Evolutionary conservation across 164 flowering plant genomes (phyloP).

Genomic region (Kalanchoe fedtschenkoi): DNA sequence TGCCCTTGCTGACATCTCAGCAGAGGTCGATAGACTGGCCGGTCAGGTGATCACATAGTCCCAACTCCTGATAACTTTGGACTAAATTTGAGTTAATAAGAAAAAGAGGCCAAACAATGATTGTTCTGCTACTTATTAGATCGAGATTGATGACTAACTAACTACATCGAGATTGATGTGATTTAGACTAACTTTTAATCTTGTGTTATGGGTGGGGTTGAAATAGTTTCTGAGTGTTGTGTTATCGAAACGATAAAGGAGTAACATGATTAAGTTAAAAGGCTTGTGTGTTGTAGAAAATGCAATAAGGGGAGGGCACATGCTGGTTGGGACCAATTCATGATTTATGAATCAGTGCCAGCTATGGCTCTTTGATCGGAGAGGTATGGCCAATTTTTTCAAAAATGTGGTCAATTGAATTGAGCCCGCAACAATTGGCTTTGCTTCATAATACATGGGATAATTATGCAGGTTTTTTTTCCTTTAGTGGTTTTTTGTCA

Average conservation of each 20-base stretch:
- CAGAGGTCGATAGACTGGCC: slow-evolving; percentile 75
- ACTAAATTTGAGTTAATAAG: neutral
- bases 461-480: neutral
- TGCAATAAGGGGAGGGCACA: neutral
- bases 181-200: neutral
- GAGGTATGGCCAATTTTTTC: neutral
- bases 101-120: neutral
- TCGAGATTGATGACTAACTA: neutral
- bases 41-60: slow-evolving; percentile 33
- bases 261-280: neutral
- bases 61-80: no score
- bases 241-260: neutral
- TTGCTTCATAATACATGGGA: no score
- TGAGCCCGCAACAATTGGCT: no score
- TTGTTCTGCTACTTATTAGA: neutral
- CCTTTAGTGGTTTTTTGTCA: neutral
- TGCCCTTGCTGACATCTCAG: slow-evolving; percentile 58
- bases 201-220: neutral
- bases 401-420: neutral
- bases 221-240: neutral
- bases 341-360: neutral
- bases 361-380: neutral
- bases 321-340: neutral
- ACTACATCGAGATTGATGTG: neutral
- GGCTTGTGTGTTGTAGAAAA: neutral